Evolutionary conservation across 129 eudicot genomes (phyloP), one percentile per base, ranked within the genome.

Genomic region (Ambrosia trifida): DNA sequence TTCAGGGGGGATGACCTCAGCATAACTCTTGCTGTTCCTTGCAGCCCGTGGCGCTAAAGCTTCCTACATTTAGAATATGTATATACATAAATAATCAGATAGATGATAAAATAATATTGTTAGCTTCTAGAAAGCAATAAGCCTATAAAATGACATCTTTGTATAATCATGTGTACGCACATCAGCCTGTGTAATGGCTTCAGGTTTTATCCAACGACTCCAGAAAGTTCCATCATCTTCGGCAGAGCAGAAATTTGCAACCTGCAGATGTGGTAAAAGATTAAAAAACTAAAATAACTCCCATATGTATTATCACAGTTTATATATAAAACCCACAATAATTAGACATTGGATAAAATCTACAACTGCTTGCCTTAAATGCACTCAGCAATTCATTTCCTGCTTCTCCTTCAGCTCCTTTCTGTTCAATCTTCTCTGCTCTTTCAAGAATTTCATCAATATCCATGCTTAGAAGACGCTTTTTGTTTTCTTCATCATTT

Each of bases 141-240:
- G 71, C 14, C 72, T n/a, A 56, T 38, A 36, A 20, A 52, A 58
- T 33, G 63, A 72, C 33, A 31, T 5, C 36, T 28, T 6, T 53
- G 18, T 47, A 31, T 4, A 38, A 58, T 11, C 59, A 59, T 17
- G 58, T 31, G 17, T 35, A 19, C 72, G 14, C 78, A 95, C 99
- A n/a, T 95, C 95, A 54, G 99, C 96, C 56, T 90, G 99, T 30
- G 87, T 54, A 70, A 90, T 43, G 69, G 97, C 89, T 40, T 95
- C 99, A 41, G 97, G 96, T 77, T 90, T 95, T 59, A 95, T 95
- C 99, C 94, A 87, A 43, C 99, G 89, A 83, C 99, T 95, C 99
- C 99, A 95, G 54, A 95, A 95, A 73, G 88, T 85, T 53, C 96
- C 91, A 81, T 95, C 99, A 81, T 95, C 96, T 78, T 95, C 99